Conservation (phyloP, 1,284 basidiomycete species). For the Macrocystidia cucumis region DNA sequence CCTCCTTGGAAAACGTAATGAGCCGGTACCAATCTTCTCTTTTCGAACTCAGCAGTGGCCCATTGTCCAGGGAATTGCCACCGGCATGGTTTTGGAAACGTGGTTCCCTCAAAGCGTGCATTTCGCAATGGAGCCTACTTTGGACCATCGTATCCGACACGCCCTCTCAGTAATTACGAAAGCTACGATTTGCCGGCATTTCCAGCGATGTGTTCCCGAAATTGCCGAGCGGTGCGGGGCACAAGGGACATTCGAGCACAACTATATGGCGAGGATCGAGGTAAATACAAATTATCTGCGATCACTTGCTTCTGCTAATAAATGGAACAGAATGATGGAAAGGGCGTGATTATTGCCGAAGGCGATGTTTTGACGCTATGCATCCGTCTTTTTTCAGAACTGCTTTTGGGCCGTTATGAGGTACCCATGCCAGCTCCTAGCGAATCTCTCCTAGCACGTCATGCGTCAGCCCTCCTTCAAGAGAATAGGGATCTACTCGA, state of each 20-base stretch:
- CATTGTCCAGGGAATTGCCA: slow-evolving; percentile 35
- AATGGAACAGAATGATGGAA: slow-evolving; percentile 34
- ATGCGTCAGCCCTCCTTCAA: slow-evolving; percentile 33
- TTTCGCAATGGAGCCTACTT: slow-evolving; percentile 22
- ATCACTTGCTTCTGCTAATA: slow-evolving; percentile 4
- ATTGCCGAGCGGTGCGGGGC: slow-evolving; percentile 47
- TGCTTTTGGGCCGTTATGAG: slow-evolving; percentile 35
- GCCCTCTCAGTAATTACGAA: slow-evolving; percentile 43
- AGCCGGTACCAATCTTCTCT: slow-evolving; percentile 36
- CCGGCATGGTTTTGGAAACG: slow-evolving; percentile 34
- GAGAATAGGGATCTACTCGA: slow-evolving; percentile 32
- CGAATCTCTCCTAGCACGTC: slow-evolving; percentile 36
- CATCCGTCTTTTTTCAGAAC: slow-evolving; percentile 45
- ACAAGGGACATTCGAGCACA: slow-evolving; percentile 48
- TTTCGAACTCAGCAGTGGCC: slow-evolving; percentile 55
- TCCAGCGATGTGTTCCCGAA: slow-evolving; percentile 36
- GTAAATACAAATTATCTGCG: slow-evolving; percentile 20
- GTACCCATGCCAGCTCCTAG: slow-evolving; percentile 31
- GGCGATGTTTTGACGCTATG: slow-evolving; percentile 45
- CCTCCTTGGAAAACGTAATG: slow-evolving; percentile 30
- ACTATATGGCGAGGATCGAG: slow-evolving; percentile 43
- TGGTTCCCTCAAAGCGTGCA: slow-evolving; percentile 33
- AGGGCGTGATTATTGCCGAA: slow-evolving; percentile 44
- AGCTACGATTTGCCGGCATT: slow-evolving; percentile 40
- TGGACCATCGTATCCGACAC: slow-evolving; percentile 35